Conservation (phyloP, 345 rosid genomes). For the Psidium friedrichsthalianum region DNA sequence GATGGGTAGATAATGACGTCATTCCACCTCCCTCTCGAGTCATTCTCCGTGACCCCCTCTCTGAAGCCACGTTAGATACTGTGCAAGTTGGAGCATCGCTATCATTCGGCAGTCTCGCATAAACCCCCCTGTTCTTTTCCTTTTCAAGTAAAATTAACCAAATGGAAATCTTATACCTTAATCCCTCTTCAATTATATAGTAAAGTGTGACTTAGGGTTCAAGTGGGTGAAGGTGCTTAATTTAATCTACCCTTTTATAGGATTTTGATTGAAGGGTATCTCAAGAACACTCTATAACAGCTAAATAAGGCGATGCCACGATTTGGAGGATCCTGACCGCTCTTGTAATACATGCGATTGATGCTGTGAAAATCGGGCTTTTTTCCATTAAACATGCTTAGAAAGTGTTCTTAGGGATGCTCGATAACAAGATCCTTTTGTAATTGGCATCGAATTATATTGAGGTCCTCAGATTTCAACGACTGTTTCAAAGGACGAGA, state of each 20-base stretch:
- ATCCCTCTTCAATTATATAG: not conserved
- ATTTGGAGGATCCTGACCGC: not conserved
- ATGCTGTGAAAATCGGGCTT: not conserved
- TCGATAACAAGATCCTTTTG: not conserved
- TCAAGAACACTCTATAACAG: too few species aligned
- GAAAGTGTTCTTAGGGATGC: not conserved
- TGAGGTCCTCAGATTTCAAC: not conserved
- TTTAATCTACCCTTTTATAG: not conserved
- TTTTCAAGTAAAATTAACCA: not conserved
- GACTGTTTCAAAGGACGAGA: not conserved
- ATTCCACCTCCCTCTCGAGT: not conserved
- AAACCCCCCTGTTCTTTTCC: not conserved
- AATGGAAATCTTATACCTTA: conserved; percentile 3
- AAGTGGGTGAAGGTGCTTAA: not conserved
- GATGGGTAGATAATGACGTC: not conserved
- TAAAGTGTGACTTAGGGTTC: not conserved
- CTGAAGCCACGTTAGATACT: not conserved
- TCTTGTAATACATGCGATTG: not conserved
- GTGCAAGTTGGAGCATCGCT: not conserved
- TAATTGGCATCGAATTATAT: not conserved
- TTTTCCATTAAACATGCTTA: not conserved
- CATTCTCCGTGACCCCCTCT: not conserved
- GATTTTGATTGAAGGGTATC: not conserved
- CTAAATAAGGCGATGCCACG: not conserved
- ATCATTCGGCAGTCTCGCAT: not conserved